Base-by-base conservation (phyloP, 2,329 filamentous ascomycete species). In the Pezicula carpinea region DNA sequence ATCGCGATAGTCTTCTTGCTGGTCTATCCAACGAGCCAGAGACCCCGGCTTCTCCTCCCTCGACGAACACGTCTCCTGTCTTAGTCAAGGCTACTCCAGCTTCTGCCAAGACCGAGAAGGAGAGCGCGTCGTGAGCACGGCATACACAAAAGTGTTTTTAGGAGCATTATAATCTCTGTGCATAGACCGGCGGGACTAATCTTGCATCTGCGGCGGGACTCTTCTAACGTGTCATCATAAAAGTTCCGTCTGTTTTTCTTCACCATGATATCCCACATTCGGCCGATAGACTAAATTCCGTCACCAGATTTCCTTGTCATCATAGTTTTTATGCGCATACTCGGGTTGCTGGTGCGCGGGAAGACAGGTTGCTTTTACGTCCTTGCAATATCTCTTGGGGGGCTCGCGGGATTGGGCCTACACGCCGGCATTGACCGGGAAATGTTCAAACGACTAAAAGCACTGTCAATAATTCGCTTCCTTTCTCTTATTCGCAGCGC, bases 21-120 rank as follows among this genome's bases (percentile, higher is more conserved):
- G 67, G 65, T 59, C 72, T 79, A 53, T 64, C 60, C 40, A 62
- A 62, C 46, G 82, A 79, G 60, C 75, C 73, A 57, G 79, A 80
- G 63, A 75, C 78, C 68, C 82, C 76, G 51, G 76, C 79, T 60
- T 89, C 86, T 58, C 85, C 87, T 60, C 83, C 85, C 47, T 84
- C 83, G 51, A 77, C 80, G 41, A 73, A 80, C 53, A 81, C 79
- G 48, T 87, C 84, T 46, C 84, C 84, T 40, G 77, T 79, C 49
- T 65, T 84, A 62, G 70, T 81, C 54, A 87, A 86, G 71, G 76
- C 74, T 52, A 75, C 74, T 52, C 75, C 78, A 52, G 78, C 78
- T 62, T 71, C 50, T 26, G 57, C 52, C 41, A 55, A 67, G 44
- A 65, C 67, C 46, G 75, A 71, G 59, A 80, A 81, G 64, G 75